Conservation (phyloP, 495 filamentous ascomycete genomes). For the Parathielavia hyrcaniae region DNA sequence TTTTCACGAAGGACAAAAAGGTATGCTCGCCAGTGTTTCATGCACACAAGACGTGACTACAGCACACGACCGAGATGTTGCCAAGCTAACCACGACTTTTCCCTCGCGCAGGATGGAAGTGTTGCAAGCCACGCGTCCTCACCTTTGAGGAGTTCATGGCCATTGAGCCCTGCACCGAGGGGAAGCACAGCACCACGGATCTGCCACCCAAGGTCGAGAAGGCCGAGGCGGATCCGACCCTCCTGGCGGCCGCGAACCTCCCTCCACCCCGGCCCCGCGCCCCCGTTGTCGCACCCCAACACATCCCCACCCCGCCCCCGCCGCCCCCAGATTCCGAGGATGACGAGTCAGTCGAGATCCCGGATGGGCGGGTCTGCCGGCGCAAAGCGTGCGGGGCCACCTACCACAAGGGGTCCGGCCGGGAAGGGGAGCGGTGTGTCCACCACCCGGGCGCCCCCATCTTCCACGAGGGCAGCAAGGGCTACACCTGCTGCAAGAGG, state of each 20-base stretch:
- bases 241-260: slow-evolving; percentile 33
- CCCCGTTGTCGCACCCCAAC: slow-evolving; percentile 47
- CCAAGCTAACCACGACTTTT: slow-evolving; percentile 18
- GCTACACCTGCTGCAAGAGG: slow-evolving; percentile 93
- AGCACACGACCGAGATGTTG: not conserved
- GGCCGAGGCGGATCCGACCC: slow-evolving; percentile 37
- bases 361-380: slow-evolving; percentile 67
- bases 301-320: slow-evolving; percentile 55
- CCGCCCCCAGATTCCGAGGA: slow-evolving; percentile 75
- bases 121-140: slow-evolving; percentile 95
- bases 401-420: slow-evolving; percentile 53
- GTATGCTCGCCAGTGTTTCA: slow-evolving; percentile 44
- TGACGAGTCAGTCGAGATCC: slow-evolving; percentile 64
- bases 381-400: slow-evolving; percentile 62
- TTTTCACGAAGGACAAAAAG: slow-evolving; percentile 99
- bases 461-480: slow-evolving; percentile 97
- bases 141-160: slow-evolving; percentile 98
- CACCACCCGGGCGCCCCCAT: slow-evolving; percentile 82
- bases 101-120: slow-evolving; percentile 78
- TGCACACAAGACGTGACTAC: not conserved
- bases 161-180: slow-evolving; percentile 89
- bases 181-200: slow-evolving; percentile 83
- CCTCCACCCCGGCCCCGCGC: slow-evolving; percentile 44
- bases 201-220: slow-evolving; percentile 54
- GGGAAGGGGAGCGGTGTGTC: slow-evolving; percentile 72